Conservation (phyloP, 2,329 filamentous ascomycete species). For the Monosporascus ibericus region DNA sequence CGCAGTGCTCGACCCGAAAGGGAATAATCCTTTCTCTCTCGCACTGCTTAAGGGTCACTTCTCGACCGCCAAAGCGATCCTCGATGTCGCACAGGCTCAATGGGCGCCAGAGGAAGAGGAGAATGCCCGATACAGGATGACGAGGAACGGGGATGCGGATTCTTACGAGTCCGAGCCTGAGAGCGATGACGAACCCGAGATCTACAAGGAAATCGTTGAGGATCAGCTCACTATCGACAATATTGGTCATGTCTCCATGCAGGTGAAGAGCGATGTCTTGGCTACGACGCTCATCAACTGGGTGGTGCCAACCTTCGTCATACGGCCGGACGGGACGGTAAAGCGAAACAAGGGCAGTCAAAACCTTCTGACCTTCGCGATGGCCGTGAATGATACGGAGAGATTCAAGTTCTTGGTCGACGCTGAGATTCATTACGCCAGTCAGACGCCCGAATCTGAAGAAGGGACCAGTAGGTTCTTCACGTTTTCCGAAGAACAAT, state of each 20-base stretch:
- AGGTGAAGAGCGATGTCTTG: conserved; percentile 58
- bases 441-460: conserved; percentile 26
- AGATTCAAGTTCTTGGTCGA: conserved; percentile 55
- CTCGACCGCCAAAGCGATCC: conserved; percentile 56
- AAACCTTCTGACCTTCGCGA: conserved; percentile 37
- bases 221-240: conserved; percentile 71
- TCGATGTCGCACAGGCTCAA: conserved; percentile 66
- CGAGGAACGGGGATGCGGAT: conserved; percentile 26
- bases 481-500: conserved; percentile 33
- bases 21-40: conserved; percentile 59
- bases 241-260: conserved; percentile 61
- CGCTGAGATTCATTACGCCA: conserved; percentile 39
- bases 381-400: conserved; percentile 45
- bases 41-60: conserved; percentile 61
- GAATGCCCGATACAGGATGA: conserved; percentile 44
- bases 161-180: conserved; percentile 32
- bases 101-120: conserved; percentile 52
- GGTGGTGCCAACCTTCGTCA: conserved; percentile 27
- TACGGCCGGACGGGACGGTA: conserved; percentile 25
- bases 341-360: conserved; percentile 13
- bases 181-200: conserved; percentile 32
- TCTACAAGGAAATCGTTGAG: conserved; percentile 52
- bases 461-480: conserved; percentile 31
- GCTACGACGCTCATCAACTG: conserved; percentile 48
- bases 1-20: conserved; percentile 45